Base-by-base conservation (phyloP, 1,284 basidiomycete species). In the Ceratobasidium papillatum region DNA sequence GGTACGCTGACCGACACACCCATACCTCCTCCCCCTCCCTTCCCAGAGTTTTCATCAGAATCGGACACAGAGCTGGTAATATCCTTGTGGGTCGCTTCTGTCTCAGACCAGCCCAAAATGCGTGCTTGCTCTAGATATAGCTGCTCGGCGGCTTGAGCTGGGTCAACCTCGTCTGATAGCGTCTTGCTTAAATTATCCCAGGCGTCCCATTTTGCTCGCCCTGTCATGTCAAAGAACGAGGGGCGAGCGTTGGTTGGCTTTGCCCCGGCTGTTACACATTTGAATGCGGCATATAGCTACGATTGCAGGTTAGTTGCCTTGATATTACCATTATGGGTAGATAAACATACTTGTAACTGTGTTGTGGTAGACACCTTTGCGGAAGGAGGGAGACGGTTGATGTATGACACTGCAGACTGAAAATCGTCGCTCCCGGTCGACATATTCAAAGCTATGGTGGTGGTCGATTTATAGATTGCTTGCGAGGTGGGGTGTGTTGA, bases 261-360 rank as follows among this genome's bases (percentile, higher is more conserved):
- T 14, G 86, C 80, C 0, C 89, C 86, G 25, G 87, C 85, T 7
- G 89, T 93, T 30, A 93, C 81, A 80, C 85, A 87, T 82, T 96
- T 96, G 89, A 88, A 97, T 74, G 95, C 84, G 51, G 92, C 93
- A 82, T 97, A 97, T 12, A 97, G 84, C 94, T 96, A 84, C 81
- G 59, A 36, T 25, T 30, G 32, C 38, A n/a, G 19, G 58, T 72
- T 47, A 59, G n/a, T 36, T 27, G 27, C 22, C 32, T 43, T 32
- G 25, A 27, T 27, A n/a, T 41, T 14, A 12, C 38, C 36, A n/a
- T 36, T 25, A 32, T 27, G 19, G 38, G 11, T 19, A 27, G 22
- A 11, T 27, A 75, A 79, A 78, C 81, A 78, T 84, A 94, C 92
- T 91, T 94, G 92, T 76, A 94, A 87, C 83, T 93, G 94, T 64